phyloP scores from a whole-genome alignment of 345 rosid species.

The Lenwebbia sp. region DNA sequence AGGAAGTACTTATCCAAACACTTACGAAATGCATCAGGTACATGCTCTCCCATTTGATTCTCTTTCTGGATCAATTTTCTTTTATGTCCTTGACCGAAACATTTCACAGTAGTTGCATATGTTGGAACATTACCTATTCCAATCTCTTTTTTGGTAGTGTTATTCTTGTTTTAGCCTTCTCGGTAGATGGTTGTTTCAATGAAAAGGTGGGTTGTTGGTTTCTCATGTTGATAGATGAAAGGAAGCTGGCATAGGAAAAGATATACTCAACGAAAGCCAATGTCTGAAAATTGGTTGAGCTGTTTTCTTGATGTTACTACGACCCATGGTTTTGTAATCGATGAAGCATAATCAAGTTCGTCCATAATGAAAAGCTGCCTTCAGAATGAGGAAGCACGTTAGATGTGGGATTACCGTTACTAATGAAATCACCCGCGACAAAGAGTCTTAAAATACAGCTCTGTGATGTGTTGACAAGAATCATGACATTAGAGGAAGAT shows the following conservation, averaged over 20 bases:
- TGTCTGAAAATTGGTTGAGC: not conserved
- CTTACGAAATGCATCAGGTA: conserved; percentile 43
- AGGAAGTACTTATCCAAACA: conserved; percentile 18
- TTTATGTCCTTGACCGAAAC: not conserved
- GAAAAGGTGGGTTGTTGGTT: not conserved
- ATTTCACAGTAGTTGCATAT: not conserved
- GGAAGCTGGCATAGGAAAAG: not conserved
- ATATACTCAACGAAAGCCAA: not conserved
- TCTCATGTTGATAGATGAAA: not conserved
- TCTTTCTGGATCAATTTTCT: not conserved
- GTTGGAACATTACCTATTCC: not conserved
- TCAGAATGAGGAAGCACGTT: not conserved
- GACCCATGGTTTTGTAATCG: not conserved
- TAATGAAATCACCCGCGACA: not conserved
- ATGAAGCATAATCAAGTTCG: not conserved
- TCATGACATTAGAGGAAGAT: not conserved
- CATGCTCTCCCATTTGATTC: not conserved
- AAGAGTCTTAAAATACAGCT: not conserved
- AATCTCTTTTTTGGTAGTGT: not conserved
- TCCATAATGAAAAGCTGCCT: not conserved
- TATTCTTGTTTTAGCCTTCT: not conserved
- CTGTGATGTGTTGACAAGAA: not conserved
- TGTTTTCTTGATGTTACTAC: not conserved
- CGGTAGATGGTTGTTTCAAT: not conserved
- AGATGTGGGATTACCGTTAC: not conserved